phyloP scores from a whole-genome alignment of 257 asterid genomes.

The Solanum virginianum region DNA sequence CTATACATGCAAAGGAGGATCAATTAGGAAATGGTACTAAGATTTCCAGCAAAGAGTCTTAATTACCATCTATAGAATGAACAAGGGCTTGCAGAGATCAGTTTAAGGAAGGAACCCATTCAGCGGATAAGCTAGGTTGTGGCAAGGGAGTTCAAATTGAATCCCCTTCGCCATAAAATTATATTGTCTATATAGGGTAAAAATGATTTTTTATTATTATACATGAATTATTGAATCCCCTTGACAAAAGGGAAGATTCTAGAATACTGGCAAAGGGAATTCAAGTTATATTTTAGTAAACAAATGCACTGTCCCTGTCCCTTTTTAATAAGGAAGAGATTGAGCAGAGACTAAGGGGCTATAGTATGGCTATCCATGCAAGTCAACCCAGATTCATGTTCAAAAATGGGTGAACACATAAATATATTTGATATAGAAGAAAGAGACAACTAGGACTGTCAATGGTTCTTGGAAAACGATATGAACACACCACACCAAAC shows the following conservation, averaged over 20 bases:
- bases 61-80: background rate
- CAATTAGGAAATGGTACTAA: background rate
- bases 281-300: background rate
- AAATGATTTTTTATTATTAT: background rate
- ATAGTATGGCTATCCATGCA: background rate
- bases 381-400: background rate
- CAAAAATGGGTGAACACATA: background rate
- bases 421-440: background rate
- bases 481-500: background rate
- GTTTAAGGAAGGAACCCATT: background rate
- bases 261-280: background rate
- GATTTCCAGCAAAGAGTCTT: background rate
- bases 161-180: background rate
- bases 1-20: constrained; percentile 16
- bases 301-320: background rate
- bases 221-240: background rate
- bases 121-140: background rate
- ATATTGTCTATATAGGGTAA: background rate
- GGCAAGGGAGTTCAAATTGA: background rate
- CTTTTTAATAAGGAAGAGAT: background rate
- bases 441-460: background rate
- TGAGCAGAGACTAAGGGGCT: background rate
- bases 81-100: background rate
- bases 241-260: background rate
- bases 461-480: background rate